Evolutionary conservation across 495 filamentous ascomycete genomes (phyloP), one percentile per base, ranked within the genome.

Genomic region (Neurospora sp.): DNA sequence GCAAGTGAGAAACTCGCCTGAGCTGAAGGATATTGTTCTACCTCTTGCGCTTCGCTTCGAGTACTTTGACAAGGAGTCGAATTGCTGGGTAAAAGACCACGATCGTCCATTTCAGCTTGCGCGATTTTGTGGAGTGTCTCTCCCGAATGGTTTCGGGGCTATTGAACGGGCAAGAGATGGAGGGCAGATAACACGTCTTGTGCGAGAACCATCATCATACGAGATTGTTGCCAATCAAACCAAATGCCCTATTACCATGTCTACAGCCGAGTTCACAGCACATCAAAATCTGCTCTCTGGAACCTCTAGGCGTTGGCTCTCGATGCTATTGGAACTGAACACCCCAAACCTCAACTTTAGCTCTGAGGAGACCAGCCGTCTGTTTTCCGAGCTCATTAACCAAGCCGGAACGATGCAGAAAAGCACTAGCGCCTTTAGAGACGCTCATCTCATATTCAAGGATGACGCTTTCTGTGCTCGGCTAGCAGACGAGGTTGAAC

Each of bases 331-430:
- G 2, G 88, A 90, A 74, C 79, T 90, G 44, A 85, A 82, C 0
- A 85, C 87, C 0, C 81, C 83, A 0, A 88, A 88, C 71, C 69
- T 89, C 11, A 89, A 89, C 62, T 86, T 89, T 46, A 84, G 84
- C 69, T 82, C 79, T 7, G 86, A 89, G 44, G 79, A 79, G 2
- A 85, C 83, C 11, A 81, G 77, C 39, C 71, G 74, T 4, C 69
- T 88, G 18, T 70, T 89, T 8, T 76, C 73, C 16, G 82, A 84
- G n/a, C 78, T 90, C 10, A 80, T 83, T 0, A 46, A 82, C 7
- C 83, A 88, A 70, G 84, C 80, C 20, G 88, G 88, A 0, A 88
- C 88, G 11, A 11, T 18, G 31, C 70, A 74, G 5, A 70, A 76
- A 16, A 39, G 71, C 10, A 44, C 35, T 3, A 79, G 84, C 27